Conservation (phyloP, 2,329 filamentous ascomycete species). For the Fusarium equiseti region DNA sequence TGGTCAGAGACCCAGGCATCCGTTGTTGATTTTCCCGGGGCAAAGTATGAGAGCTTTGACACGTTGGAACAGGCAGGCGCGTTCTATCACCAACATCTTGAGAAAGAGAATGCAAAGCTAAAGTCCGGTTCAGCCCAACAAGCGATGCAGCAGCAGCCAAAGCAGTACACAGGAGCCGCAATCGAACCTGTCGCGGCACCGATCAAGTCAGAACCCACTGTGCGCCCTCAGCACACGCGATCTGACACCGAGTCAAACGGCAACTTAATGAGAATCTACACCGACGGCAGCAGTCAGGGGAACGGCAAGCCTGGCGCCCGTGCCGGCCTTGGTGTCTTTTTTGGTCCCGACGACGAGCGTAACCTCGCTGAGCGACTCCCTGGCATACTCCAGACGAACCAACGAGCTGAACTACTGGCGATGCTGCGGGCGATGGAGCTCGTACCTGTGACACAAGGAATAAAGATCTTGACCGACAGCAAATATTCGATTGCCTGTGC, state of each 20-base stretch:
- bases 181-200: conserved; percentile 39
- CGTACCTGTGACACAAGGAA: conserved; percentile 73
- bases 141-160: conserved; percentile 17
- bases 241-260: not conserved
- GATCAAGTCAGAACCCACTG: conserved; percentile 46
- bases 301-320: conserved; percentile 68
- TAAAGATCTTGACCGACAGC: conserved; percentile 89
- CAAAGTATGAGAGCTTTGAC: conserved; percentile 76
- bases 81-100: conserved; percentile 68
- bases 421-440: conserved; percentile 86
- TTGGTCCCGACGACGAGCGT: conserved; percentile 67
- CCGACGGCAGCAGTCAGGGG: conserved; percentile 70
- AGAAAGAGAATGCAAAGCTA: conserved; percentile 63
- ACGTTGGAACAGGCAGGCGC: conserved; percentile 74
- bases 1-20: conserved; percentile 80
- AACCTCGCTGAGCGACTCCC: conserved; percentile 81
- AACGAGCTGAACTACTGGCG: conserved; percentile 93
- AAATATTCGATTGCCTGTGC: conserved; percentile 91
- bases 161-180: conserved; percentile 22
- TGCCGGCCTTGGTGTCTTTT: conserved; percentile 74
- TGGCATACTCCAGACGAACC: conserved; percentile 87
- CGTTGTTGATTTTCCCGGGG: conserved; percentile 78
- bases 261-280: conserved; percentile 61
- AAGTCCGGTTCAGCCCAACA: conserved; percentile 48
- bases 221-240: not conserved